Evolutionary conservation across 768 basidiomycete genomes (phyloP).

Genomic region (Boletus rubescentipes): DNA sequence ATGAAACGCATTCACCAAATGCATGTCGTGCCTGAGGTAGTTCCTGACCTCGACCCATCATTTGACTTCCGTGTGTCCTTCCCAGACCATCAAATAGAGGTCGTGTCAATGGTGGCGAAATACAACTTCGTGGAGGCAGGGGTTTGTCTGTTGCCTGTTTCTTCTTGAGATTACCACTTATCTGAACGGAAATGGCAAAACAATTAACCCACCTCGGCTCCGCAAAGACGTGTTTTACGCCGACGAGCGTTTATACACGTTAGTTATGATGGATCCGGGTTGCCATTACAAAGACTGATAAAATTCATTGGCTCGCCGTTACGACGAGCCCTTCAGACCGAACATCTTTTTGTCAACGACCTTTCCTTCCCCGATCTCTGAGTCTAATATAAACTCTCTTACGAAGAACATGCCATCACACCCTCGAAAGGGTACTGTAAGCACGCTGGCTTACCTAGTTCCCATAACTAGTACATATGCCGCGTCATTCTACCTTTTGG

Average conservation of each 20-base stretch:
- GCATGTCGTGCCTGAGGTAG: slow-evolving; percentile 85
- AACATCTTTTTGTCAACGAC: slow-evolving; percentile 75
- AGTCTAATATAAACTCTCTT: slow-evolving; percentile 51
- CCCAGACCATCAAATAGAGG: slow-evolving; percentile 32
- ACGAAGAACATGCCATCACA: slow-evolving; percentile 88
- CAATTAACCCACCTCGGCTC: slow-evolving; percentile 59
- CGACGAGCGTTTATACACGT: slow-evolving; percentile 79
- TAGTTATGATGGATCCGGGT: slow-evolving; percentile 90
- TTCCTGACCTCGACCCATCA: slow-evolving; percentile 69
- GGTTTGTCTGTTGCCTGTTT: slow-evolving; percentile 53
- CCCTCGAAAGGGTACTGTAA: slow-evolving; percentile 80
- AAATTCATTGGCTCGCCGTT: slow-evolving; percentile 8
- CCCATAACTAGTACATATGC: too few relatives aligned
- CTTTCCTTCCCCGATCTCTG: slow-evolving; percentile 40
- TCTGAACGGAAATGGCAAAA: slow-evolving; percentile 44
- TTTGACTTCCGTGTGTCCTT: slow-evolving; percentile 72
- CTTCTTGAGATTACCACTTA: background rate
- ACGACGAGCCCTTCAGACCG: slow-evolving; percentile 61
- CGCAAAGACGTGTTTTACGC: slow-evolving; percentile 79
- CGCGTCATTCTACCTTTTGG: too few relatives aligned
- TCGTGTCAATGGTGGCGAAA: slow-evolving; percentile 22
- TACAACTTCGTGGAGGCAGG: slow-evolving; percentile 65
- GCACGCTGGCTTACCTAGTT: too few relatives aligned
- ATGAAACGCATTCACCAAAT: slow-evolving; percentile 95
- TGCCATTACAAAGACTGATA: slow-evolving; percentile 20